Evolutionary conservation across 139 green algal genomes (phyloP).

Genomic region (Haematococcus sp.): DNA sequence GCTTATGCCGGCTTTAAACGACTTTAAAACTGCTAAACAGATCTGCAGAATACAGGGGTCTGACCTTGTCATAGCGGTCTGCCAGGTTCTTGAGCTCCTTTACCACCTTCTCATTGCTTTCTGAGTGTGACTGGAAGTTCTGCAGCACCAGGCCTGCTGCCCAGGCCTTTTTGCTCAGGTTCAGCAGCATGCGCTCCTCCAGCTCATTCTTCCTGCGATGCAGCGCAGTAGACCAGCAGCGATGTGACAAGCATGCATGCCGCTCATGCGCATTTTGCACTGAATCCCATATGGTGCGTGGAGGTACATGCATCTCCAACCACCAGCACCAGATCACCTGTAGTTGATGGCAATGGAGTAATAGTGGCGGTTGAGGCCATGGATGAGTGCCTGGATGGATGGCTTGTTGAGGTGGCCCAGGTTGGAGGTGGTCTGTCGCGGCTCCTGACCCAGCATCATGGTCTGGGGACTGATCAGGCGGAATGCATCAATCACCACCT

Average conservation of each 20-base stretch:
- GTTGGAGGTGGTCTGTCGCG: constrained; percentile 95
- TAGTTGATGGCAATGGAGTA: constrained; percentile 99
- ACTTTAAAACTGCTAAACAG: too few species aligned
- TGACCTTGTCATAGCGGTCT: constrained; percentile 75
- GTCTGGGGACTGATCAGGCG: constrained; percentile 95
- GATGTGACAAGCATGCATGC: not conserved
- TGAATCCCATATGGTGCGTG: too few species aligned
- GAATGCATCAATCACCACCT: constrained; percentile 97
- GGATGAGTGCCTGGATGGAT: constrained; percentile 95
- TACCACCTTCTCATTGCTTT: constrained; percentile 78
- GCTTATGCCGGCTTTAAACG: too few species aligned
- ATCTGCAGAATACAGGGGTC: too few species aligned
- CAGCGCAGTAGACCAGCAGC: too few species aligned
- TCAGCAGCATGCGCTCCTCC: constrained; percentile 98
- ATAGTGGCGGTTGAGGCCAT: constrained; percentile 98
- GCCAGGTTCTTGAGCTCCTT: constrained; percentile 82
- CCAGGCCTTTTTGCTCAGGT: constrained; percentile 88
- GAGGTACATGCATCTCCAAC: too few species aligned
- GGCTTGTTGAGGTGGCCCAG: constrained; percentile 98
- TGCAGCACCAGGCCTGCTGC: constrained; percentile 81
- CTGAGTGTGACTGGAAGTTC: constrained; percentile 43
- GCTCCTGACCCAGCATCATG: constrained; percentile 99
- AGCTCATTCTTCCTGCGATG: constrained; percentile 93
- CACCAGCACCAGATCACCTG: too few species aligned
- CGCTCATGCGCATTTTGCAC: too few species aligned